These are phyloP conservation scores for Fusarium nisikadoi DNA, from an alignment of 2,329 filamentous ascomycete species.

Conservation along the genomic window DNA sequence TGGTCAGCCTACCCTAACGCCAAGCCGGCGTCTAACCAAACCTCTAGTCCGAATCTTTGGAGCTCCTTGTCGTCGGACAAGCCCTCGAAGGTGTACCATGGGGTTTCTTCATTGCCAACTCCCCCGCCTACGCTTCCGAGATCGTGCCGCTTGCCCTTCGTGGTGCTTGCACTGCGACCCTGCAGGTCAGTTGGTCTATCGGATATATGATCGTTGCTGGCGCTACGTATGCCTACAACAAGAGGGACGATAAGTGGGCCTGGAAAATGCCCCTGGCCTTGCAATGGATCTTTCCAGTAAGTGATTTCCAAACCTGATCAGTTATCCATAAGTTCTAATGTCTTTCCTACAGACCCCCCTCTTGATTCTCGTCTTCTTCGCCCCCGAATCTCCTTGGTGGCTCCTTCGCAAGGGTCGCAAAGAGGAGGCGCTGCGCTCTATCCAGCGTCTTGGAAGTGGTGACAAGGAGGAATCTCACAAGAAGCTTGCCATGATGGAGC, in stretches of 20 bases:
- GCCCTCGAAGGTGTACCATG: conserved; percentile 68
- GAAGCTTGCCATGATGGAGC: conserved; percentile 66
- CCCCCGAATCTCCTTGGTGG: conserved; percentile 65
- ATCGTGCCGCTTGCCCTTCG: conserved; percentile 67
- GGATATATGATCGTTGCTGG: conserved; percentile 69
- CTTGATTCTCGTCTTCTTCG: conserved; percentile 61
- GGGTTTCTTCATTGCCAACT: conserved; percentile 72
- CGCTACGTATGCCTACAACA: conserved; percentile 64
- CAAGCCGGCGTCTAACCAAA: neutral
- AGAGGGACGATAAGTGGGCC: neutral
- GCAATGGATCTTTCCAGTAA: conserved; percentile 66
- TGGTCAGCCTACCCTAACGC: rapidly evolving
- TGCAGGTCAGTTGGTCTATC: conserved; percentile 73
- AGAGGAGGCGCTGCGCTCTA: conserved; percentile 55
- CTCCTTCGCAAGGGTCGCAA: conserved; percentile 59
- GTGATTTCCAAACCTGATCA: neutral
- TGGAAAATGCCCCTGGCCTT: conserved; percentile 62
- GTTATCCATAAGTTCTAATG: neutral
- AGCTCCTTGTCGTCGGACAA: conserved; percentile 61
- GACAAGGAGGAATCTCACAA: conserved; percentile 40
- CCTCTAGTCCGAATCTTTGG: conserved; percentile 46
- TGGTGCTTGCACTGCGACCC: conserved; percentile 65
- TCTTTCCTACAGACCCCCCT: conserved; percentile 54
- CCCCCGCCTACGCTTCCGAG: conserved; percentile 69
- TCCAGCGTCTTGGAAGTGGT: conserved; percentile 58